Conservation (phyloP, 1,284 basidiomycete species). For the Entoloma clypeatum region DNA sequence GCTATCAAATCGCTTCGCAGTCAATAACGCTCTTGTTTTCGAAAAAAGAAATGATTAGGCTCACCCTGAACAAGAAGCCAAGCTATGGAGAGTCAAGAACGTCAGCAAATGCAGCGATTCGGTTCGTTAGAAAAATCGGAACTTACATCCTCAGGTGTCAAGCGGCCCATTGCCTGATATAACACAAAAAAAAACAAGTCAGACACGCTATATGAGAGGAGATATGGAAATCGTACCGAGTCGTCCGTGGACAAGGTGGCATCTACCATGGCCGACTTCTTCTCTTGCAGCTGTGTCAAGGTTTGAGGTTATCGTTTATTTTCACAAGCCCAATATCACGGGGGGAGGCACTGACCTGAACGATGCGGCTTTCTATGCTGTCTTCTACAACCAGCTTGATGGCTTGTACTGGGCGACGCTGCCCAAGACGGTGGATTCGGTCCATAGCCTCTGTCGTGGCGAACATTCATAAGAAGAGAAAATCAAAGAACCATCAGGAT, state of each 20-base stretch:
- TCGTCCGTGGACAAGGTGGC: conserved; percentile 77
- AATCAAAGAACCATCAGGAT: not conserved
- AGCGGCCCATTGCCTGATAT: conserved; percentile 78
- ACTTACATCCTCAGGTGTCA: conserved; percentile 87
- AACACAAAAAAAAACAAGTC: conserved; percentile 20
- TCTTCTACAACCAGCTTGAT: conserved; percentile 96
- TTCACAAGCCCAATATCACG: not conserved
- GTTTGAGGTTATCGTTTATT: too few relatives aligned
- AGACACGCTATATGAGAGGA: not conserved
- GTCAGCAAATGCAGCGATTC: too few relatives aligned
- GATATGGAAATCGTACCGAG: conserved; percentile 42
- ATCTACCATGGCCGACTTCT: conserved; percentile 85
- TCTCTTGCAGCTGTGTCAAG: conserved; percentile 86
- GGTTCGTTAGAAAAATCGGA: conserved; percentile 7
- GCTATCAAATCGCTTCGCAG: conserved; percentile 10
- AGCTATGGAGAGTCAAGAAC: conserved; percentile 41
- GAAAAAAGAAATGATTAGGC: too few relatives aligned
- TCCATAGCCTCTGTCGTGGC: conserved; percentile 88
- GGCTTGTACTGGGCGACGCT: conserved; percentile 89
- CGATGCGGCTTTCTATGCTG: conserved; percentile 92
- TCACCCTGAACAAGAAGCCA: conserved; percentile 76
- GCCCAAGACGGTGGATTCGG: conserved; percentile 88
- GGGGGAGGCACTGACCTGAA: conserved; percentile 48
- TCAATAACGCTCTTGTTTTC: too few relatives aligned
- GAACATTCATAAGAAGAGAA: not conserved